Evolutionary conservation across 2,329 filamentous ascomycete genomes (phyloP).

Genomic region (Phialemonium atrogriseum): DNA sequence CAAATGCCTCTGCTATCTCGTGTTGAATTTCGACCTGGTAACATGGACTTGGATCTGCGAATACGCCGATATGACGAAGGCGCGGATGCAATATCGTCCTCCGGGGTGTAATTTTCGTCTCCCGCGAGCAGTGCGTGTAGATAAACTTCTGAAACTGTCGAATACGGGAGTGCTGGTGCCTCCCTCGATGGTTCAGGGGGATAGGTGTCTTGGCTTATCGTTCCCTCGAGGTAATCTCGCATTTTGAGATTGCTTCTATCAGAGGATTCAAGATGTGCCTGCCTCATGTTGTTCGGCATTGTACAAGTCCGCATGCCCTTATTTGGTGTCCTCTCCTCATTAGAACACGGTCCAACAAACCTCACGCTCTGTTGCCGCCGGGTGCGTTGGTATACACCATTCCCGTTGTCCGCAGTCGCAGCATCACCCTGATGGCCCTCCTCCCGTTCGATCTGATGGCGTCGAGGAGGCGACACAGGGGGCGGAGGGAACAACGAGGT

Average conservation of each 20-base stretch:
- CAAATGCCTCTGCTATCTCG: too few species aligned
- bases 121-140: conserved; percentile 26
- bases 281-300: too few species aligned
- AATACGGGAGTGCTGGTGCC: too few species aligned
- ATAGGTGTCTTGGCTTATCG: not conserved
- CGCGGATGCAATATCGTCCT: conserved; percentile 38
- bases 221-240: too few species aligned
- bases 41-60: conserved; percentile 49
- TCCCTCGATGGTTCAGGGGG: too few species aligned
- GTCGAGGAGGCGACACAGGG: conserved; percentile 10
- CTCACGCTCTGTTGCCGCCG: conserved; percentile 46
- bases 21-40: conserved; percentile 20
- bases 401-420: conserved; percentile 11
- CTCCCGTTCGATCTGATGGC: conserved; percentile 6
- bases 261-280: too few species aligned
- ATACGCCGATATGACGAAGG: conserved; percentile 40
- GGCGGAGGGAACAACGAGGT: conserved; percentile 23
- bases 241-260: too few species aligned
- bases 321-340: too few species aligned
- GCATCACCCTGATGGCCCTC: conserved; percentile 10
- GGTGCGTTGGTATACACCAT: conserved; percentile 18
- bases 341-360: conserved; percentile 29
- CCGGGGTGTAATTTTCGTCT: conserved; percentile 35
- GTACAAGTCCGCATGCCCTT: too few species aligned
- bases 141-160: too few species aligned